phyloP scores from a whole-genome alignment of 164 flowering plant species.

The Kingdonia uniflora region DNA sequence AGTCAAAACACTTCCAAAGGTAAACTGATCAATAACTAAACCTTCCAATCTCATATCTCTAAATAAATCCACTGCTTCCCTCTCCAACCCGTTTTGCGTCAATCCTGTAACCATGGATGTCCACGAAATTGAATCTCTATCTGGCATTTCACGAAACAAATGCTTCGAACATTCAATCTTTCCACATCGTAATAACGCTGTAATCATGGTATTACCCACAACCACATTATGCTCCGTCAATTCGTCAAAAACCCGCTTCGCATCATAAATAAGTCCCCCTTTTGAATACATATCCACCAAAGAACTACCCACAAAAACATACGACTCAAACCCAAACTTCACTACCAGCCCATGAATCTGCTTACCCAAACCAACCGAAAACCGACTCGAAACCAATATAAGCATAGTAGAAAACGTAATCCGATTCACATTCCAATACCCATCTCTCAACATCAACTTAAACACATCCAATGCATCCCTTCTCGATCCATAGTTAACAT shows the following conservation, averaged over 20 bases:
- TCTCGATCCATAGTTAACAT: conserved; percentile 7
- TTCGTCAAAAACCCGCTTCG: conserved; percentile 35
- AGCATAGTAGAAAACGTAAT: conserved; percentile 23
- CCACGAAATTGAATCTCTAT: conserved; percentile 68
- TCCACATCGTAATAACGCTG: conserved; percentile 31
- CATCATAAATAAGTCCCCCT: conserved; percentile 27
- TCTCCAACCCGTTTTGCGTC: conserved; percentile 43
- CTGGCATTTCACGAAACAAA: conserved; percentile 36
- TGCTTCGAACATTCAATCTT: conserved; percentile 25
- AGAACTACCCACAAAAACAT: conserved; percentile 21
- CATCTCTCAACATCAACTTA: conserved; percentile 18
- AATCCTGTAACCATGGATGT: conserved; percentile 76
- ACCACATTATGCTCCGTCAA: conserved; percentile 35
- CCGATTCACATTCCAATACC: conserved; percentile 11
- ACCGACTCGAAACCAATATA: conserved; percentile 7
- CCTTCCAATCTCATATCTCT: conserved; percentile 52
- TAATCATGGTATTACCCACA: conserved; percentile 43
- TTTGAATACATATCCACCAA: conserved; percentile 24
- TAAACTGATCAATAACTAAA: conserved; percentile 55
- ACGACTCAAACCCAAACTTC: conserved; percentile 16
- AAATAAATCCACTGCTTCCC: conserved; percentile 44
- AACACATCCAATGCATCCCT: conserved; percentile 11
- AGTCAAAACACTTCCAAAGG: conserved; percentile 69
- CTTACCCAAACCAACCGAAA: conserved; percentile 12
- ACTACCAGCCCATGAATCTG: conserved; percentile 22